phyloP scores from a whole-genome alignment of 257 asterid genomes.

The Jaltomata sinuosa region DNA sequence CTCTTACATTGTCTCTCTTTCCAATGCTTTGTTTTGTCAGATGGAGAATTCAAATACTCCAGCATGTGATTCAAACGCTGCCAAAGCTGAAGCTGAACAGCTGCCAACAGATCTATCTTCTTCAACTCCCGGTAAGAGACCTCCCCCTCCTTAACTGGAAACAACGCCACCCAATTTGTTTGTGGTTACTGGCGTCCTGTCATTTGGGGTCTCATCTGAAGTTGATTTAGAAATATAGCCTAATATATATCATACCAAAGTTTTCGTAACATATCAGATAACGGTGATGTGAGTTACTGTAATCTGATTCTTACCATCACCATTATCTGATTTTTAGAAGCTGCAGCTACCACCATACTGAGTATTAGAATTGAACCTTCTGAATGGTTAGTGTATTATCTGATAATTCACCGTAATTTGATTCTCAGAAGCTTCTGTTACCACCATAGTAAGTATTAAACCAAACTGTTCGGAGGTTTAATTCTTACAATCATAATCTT shows the following conservation, averaged over 20 bases:
- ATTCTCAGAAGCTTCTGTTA: not conserved
- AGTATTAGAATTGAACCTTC: not conserved
- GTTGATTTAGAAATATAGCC: not conserved
- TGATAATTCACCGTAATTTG: not conserved
- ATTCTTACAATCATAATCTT: not conserved
- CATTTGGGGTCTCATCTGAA: not conserved
- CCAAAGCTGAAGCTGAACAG: not conserved
- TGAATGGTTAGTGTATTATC: not conserved
- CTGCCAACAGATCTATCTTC: not conserved
- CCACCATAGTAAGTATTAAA: not conserved
- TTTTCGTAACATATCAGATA: not conserved
- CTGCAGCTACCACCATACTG: not conserved
- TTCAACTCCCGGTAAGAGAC: not conserved
- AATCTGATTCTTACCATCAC: not conserved
- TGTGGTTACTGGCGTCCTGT: not conserved
- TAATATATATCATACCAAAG: not conserved
- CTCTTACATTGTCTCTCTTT: not conserved
- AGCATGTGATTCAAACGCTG: not conserved
- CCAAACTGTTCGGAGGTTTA: not conserved
- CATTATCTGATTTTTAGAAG: not conserved
- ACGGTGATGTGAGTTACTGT: not conserved
- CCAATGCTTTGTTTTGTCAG: not conserved
- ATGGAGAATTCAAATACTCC: not conserved
- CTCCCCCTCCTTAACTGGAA: not conserved
- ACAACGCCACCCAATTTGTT: not conserved